Conservation (phyloP, 2,329 filamentous ascomycete species). For the Pseudogymnoascus sp. region DNA sequence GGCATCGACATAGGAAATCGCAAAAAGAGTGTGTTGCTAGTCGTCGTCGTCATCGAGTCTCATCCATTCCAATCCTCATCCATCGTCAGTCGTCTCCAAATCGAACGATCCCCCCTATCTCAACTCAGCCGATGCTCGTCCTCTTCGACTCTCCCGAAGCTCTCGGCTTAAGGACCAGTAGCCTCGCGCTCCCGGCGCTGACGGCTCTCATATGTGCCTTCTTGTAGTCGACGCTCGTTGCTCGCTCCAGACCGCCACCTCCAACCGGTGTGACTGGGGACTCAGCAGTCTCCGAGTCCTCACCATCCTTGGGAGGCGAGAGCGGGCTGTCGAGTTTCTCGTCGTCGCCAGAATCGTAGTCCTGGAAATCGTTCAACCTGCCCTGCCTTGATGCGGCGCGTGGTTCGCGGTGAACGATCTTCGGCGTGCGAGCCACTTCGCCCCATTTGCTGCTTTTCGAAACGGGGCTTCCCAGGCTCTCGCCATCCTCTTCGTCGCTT, state of each 20-base stretch:
- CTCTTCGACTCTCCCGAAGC: conserved; percentile 45
- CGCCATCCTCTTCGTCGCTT: conserved; percentile 52
- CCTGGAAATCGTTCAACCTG: conserved; percentile 31
- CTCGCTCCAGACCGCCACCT: conserved; percentile 45
- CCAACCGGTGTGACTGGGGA: not conserved
- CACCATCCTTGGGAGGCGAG: conserved; percentile 22
- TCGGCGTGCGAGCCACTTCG: conserved; percentile 42
- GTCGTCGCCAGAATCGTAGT: conserved; percentile 19
- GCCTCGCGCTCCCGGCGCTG: conserved; percentile 69
- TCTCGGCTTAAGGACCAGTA: conserved; percentile 59
- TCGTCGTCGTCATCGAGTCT: conserved; percentile 18
- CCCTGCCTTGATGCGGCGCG: conserved; percentile 54
- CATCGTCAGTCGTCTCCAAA: conserved; percentile 5
- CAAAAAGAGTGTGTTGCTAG: conserved; percentile 28
- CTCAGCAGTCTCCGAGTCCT: conserved; percentile 16
- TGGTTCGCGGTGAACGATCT: conserved; percentile 55
- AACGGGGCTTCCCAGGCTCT: conserved; percentile 27
- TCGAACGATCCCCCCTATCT: not conserved
- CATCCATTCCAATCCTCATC: conserved; percentile 3
- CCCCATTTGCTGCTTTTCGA: conserved; percentile 26
- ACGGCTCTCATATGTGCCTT: conserved; percentile 62
- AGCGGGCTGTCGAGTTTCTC: conserved; percentile 27
- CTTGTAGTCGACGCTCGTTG: conserved; percentile 59
- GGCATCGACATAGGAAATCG: conserved; percentile 21
- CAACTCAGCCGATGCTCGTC: conserved; percentile 23